Evolutionary conservation across 441 rosid genomes (phyloP).

Genomic region (Erodium texanum): DNA sequence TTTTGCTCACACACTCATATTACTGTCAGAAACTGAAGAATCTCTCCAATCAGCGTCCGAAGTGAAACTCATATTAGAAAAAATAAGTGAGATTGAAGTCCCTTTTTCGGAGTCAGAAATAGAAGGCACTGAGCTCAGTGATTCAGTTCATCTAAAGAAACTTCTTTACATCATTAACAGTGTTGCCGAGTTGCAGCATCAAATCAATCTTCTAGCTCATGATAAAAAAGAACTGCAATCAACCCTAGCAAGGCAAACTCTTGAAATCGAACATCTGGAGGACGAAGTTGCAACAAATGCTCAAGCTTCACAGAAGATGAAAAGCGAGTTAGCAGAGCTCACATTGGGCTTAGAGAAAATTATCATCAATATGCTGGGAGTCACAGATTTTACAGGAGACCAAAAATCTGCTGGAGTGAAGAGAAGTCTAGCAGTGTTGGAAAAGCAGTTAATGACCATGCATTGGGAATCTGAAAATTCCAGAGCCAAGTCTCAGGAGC

Average conservation of each 20-base stretch:
- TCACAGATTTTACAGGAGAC: slow-evolving; percentile 35
- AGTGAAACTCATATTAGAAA: slow-evolving; percentile 47
- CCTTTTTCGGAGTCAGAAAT: slow-evolving; percentile 30
- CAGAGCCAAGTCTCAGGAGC: slow-evolving; percentile 52
- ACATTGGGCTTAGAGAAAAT: slow-evolving; percentile 51
- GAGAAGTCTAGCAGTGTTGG: slow-evolving; percentile 43
- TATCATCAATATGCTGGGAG: slow-evolving; percentile 34
- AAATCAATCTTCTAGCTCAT: slow-evolving; percentile 39
- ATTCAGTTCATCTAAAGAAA: slow-evolving; percentile 47
- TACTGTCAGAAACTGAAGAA: slow-evolving; percentile 46
- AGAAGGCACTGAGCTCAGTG: slow-evolving; percentile 30
- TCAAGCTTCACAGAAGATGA: slow-evolving; percentile 39
- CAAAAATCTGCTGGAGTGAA: slow-evolving; percentile 30
- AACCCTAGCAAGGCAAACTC: slow-evolving; percentile 36
- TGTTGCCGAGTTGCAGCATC: slow-evolving; percentile 41
- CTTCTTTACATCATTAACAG: slow-evolving; percentile 49
- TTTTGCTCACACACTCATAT: slow-evolving; percentile 11
- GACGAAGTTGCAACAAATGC: slow-evolving; percentile 35
- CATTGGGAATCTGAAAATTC: slow-evolving; percentile 53
- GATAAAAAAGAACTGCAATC: slow-evolving; percentile 51
- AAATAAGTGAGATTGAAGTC: slow-evolving; percentile 43
- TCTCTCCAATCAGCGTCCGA: slow-evolving; percentile 44
- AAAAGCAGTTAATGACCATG: slow-evolving; percentile 42
- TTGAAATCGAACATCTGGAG: slow-evolving; percentile 54
- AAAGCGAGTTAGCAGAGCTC: slow-evolving; percentile 43